phyloP scores from a whole-genome alignment of 768 basidiomycete species.

The Cystofilobasidium capitatum region DNA sequence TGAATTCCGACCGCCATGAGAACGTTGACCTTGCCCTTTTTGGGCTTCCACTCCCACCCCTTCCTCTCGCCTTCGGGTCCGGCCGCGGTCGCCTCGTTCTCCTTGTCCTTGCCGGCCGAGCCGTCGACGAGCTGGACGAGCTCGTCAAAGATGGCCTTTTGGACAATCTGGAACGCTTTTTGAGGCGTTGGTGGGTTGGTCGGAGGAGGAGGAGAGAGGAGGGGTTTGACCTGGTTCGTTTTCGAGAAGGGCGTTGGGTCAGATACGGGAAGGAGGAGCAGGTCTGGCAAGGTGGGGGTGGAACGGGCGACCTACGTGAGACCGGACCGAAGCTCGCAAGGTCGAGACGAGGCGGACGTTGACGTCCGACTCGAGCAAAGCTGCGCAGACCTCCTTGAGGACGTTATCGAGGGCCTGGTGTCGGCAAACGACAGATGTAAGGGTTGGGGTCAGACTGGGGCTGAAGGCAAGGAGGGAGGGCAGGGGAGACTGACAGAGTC shows the following conservation, averaged over 20 bases:
- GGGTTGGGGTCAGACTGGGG: not conserved
- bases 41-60: constrained; percentile 52
- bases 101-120: constrained; percentile 49
- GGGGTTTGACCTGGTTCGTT: constrained; percentile 16
- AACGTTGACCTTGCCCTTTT: constrained; percentile 85
- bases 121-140: constrained; percentile 91
- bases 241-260: not conserved
- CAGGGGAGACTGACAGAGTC: constrained; percentile 57
- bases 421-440: too few species aligned
- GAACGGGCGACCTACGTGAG: constrained; percentile 53
- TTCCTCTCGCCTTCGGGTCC: not conserved
- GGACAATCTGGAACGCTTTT: constrained; percentile 48
- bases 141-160: constrained; percentile 97
- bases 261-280: not conserved
- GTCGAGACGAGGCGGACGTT: constrained; percentile 92
- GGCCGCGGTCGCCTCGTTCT: constrained; percentile 35
- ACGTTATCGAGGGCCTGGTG: constrained; percentile 82
- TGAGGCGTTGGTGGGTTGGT: constrained; percentile 13
- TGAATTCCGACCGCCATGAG: constrained; percentile 97
- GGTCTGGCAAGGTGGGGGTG: not conserved
- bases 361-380: constrained; percentile 90
- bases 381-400: constrained; percentile 89
- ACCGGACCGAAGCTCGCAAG: constrained; percentile 78
- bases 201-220: constrained; percentile 15
- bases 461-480: not conserved